Percentiles rank a stretch among this genome's conserved stretches.
phyloP scores from a whole-genome alignment of 345 rosid genomes.

The Eucalyptus melliodora region DNA sequence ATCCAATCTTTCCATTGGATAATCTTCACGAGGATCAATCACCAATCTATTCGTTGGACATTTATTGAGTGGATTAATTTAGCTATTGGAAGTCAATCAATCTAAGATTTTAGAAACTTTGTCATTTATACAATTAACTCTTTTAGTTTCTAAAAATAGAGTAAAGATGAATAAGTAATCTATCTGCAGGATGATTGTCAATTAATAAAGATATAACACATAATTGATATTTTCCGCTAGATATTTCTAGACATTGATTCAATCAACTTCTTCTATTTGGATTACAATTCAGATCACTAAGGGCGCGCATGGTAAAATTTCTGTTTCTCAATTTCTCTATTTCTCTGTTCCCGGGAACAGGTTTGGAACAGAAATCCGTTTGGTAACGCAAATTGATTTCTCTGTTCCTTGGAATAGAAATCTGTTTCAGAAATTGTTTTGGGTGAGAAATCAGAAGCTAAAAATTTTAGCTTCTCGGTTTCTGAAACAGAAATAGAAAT shows the following conservation, averaged over 20 bases:
- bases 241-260: neutral
- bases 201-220: neutral
- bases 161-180: neutral
- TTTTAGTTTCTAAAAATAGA: neutral
- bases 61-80: too few relatives aligned
- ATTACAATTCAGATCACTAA: neutral
- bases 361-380: too few relatives aligned
- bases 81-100: neutral
- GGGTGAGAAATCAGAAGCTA: too few relatives aligned
- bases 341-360: too few relatives aligned
- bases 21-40: neutral
- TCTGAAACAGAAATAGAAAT: too few relatives aligned
- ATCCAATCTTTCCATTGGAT: neutral
- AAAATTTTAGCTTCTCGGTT: too few relatives aligned
- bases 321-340: too few relatives aligned
- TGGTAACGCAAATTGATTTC: too few relatives aligned
- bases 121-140: neutral
- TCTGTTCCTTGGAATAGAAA: too few relatives aligned
- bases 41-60: neutral
- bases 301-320: too few relatives aligned
- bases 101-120: neutral
- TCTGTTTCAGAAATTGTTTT: too few relatives aligned
- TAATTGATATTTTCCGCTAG: neutral
- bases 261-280: neutral
- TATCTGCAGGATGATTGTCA: neutral